Percentiles rank a stretch among this genome's conserved stretches.
Conservation (phyloP, 2,329 filamentous ascomycete species). For the Xylaria digitata region DNA sequence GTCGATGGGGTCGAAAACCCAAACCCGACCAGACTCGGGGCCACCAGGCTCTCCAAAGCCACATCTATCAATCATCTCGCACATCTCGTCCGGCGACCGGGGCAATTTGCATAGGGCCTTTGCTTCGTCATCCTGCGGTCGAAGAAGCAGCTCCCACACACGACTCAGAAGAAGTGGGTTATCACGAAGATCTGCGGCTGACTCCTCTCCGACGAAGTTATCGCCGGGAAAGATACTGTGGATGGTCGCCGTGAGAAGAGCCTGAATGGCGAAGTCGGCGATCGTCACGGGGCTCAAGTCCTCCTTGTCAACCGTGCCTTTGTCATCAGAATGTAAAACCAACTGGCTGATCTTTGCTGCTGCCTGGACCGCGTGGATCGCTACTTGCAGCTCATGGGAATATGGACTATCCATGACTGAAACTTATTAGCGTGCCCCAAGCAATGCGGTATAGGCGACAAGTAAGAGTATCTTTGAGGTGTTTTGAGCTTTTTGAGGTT, state of each 20-base stretch:
- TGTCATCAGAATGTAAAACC: conserved; percentile 60
- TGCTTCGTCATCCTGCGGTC: conserved; percentile 44
- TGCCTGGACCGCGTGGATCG: conserved; percentile 48
- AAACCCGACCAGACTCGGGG: conserved; percentile 55
- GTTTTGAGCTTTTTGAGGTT: not conserved
- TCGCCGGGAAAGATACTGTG: conserved; percentile 63
- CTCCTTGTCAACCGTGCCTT: conserved; percentile 63
- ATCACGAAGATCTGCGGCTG: conserved; percentile 59
- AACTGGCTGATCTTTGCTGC: conserved; percentile 63
- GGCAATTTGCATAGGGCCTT: conserved; percentile 51
- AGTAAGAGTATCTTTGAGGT: not conserved
- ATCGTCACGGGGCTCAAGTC: conserved; percentile 69
- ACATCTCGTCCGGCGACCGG: conserved; percentile 58
- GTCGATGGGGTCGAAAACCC: conserved; percentile 72
- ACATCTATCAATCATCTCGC: conserved; percentile 65
- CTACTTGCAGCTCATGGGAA: conserved; percentile 45
- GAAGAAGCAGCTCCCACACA: conserved; percentile 60
- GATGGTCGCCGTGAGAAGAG: conserved; percentile 63
- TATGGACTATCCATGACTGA: conserved; percentile 49
- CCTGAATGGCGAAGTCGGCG: conserved; percentile 70
- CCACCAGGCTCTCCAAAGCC: conserved; percentile 54
- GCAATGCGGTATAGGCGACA: too few relatives aligned
- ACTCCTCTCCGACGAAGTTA: conserved; percentile 67
- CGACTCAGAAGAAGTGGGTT: conserved; percentile 57
- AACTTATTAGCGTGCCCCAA: too few relatives aligned